phyloP scores from a whole-genome alignment of 306 rosid species.

The Corylus heterophylla region DNA sequence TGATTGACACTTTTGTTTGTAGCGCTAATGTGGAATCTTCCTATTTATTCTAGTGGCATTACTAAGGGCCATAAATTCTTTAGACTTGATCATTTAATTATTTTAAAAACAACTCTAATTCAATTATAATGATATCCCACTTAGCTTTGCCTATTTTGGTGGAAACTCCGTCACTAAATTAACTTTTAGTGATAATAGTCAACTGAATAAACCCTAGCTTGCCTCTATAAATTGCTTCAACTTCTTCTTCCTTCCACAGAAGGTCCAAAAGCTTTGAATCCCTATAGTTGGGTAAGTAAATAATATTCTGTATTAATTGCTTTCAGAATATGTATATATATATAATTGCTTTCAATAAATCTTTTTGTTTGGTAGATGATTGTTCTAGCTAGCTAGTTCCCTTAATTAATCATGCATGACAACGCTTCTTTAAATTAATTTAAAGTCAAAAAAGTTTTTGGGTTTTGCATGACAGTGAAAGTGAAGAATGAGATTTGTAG shows the following conservation, averaged over 20 bases:
- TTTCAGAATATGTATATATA: too few relatives aligned
- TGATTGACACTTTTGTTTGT: background rate
- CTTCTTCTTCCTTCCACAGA: conserved; percentile 21
- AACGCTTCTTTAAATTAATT: background rate
- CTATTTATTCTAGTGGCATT: conserved; percentile 34
- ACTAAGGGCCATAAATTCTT: conserved; percentile 17
- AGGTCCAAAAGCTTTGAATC: background rate
- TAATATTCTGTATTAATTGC: background rate
- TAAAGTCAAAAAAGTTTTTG: too few relatives aligned
- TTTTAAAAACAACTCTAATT: conserved; percentile 24
- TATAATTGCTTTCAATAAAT: background rate
- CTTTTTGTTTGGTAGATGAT: background rate
- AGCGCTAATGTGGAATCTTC: conserved; percentile 27
- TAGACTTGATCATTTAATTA: conserved; percentile 25
- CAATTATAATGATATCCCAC: conserved; percentile 42
- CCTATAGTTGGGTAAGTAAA: conserved; percentile 4
- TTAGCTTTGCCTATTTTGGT: conserved; percentile 42
- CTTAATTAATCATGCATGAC: too few relatives aligned
- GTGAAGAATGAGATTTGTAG: conserved; percentile 20
- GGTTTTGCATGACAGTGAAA: background rate
- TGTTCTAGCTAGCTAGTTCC: background rate
- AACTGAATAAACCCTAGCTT: background rate
- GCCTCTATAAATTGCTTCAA: conserved; percentile 39
- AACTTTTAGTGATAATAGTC: conserved; percentile 18
- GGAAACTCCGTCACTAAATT: conserved; percentile 43